These are phyloP conservation scores for Aspergillus cejpii DNA, from an alignment of 2,329 filamentous ascomycete genomes.

Conservation along the genomic window DNA sequence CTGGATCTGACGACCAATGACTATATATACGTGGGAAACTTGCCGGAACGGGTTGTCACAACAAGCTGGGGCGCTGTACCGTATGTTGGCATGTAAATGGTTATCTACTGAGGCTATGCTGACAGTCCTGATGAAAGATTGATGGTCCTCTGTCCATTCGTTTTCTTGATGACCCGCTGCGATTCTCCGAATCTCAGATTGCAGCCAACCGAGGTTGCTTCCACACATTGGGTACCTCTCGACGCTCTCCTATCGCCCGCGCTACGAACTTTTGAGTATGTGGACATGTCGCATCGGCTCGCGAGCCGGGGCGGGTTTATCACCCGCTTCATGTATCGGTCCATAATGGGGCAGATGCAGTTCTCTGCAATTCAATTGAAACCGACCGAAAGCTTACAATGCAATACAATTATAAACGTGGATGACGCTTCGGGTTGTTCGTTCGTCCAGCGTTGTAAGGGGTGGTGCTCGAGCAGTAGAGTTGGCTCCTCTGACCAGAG, in stretches of 20 bases:
- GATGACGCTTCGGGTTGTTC: conserved; percentile 26
- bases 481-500: conserved; percentile 27
- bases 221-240: conserved; percentile 63
- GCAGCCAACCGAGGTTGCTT: conserved; percentile 63
- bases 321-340: conserved; percentile 49
- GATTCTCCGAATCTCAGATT: conserved; percentile 52
- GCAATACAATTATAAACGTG: conserved; percentile 49
- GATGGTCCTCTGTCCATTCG: conserved; percentile 63
- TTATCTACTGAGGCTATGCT: conserved; percentile 7
- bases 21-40: conserved; percentile 51
- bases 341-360: conserved; percentile 58
- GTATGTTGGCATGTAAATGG: conserved; percentile 28
- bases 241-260: conserved; percentile 54
- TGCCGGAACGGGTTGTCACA: conserved; percentile 60
- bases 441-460: conserved; percentile 22
- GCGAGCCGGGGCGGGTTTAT: conserved; percentile 51
- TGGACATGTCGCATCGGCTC: conserved; percentile 58
- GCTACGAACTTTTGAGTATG: conserved; percentile 56
- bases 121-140: conserved; percentile 39
- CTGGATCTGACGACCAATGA: conserved; percentile 49
- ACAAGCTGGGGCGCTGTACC: conserved; percentile 60
- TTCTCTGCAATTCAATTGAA: conserved; percentile 59
- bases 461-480: conserved; percentile 27
- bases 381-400: conserved; percentile 56
- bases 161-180: conserved; percentile 56